phyloP scores from a whole-genome alignment of 164 flowering plant genomes.

The Cinnamomum micranthum region DNA sequence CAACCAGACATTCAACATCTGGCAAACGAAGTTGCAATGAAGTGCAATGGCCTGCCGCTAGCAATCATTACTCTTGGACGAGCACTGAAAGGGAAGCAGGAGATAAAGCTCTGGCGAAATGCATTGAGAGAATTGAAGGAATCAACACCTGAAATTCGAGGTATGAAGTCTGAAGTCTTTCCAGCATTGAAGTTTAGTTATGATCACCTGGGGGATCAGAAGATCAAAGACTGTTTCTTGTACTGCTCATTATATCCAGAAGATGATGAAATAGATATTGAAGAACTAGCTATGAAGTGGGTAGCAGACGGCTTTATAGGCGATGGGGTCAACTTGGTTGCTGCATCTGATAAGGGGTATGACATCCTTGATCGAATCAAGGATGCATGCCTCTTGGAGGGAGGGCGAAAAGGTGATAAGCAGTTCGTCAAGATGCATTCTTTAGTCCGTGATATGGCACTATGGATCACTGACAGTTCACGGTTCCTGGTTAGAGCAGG shows the following conservation, averaged over 20 bases:
- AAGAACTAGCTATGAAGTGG: too few relatives aligned
- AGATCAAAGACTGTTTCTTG: neutral
- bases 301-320: too few relatives aligned
- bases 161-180: conserved; percentile 1
- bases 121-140: conserved; percentile 1
- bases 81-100: neutral
- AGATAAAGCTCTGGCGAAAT: neutral
- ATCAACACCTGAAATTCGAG: neutral
- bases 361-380: neutral
- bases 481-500: neutral
- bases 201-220: neutral
- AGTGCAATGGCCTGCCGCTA: conserved; percentile 3
- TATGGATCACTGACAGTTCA: neutral
- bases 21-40: neutral
- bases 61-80: neutral
- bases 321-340: neutral
- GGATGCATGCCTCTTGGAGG: conserved; percentile 1
- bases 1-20: neutral
- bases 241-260: neutral
- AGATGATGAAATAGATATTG: neutral
- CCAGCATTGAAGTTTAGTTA: neutral
- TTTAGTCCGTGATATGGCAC: conserved; percentile 3
- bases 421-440: neutral
- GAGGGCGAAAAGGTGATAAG: neutral
- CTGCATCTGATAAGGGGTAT: conserved; percentile 3